Evolutionary conservation across 108 stramenopile species (phyloP).

Genomic region (Pseudonitzschia pungens): DNA sequence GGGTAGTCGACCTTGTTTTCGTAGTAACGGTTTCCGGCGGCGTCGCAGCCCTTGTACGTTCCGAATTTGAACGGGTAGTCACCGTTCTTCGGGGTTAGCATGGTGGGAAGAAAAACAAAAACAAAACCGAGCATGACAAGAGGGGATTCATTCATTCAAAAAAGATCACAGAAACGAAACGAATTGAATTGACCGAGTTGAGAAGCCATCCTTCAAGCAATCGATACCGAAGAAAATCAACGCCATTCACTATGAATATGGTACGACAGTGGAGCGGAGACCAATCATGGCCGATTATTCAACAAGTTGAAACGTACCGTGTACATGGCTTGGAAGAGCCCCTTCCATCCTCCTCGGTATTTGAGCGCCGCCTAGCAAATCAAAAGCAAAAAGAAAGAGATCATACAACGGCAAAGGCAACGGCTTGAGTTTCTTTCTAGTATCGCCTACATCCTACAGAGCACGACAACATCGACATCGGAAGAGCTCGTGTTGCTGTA

Average conservation of each 20-base stretch:
- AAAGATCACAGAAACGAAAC: too few relatives aligned
- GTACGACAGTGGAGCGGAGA: too few relatives aligned
- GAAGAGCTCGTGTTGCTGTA: too few relatives aligned
- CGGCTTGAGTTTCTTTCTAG: too few relatives aligned
- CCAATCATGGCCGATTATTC: not conserved
- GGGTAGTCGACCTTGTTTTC: slow-evolving; percentile 94
- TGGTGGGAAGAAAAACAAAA: slow-evolving; percentile 4
- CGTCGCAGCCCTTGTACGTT: slow-evolving; percentile 91
- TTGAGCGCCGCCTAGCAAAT: slow-evolving; percentile 57
- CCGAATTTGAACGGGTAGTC: slow-evolving; percentile 96
- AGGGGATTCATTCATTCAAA: slow-evolving; percentile 6
- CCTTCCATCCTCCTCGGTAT: slow-evolving; percentile 88
- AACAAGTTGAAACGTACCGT: slow-evolving; percentile 51
- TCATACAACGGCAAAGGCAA: too few relatives aligned
- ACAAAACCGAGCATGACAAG: too few relatives aligned
- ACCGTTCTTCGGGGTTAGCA: slow-evolving; percentile 63
- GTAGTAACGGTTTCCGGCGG: slow-evolving; percentile 93
- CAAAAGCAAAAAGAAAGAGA: not conserved
- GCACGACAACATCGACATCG: too few relatives aligned
- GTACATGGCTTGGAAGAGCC: slow-evolving; percentile 91
- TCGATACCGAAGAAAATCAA: not conserved
- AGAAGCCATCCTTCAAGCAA: not conserved
- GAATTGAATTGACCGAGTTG: too few relatives aligned
- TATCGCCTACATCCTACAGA: too few relatives aligned
- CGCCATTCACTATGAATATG: not conserved